phyloP scores from a whole-genome alignment of 2,329 filamentous ascomycete genomes.

The Paraconiothyrium brasiliense region DNA sequence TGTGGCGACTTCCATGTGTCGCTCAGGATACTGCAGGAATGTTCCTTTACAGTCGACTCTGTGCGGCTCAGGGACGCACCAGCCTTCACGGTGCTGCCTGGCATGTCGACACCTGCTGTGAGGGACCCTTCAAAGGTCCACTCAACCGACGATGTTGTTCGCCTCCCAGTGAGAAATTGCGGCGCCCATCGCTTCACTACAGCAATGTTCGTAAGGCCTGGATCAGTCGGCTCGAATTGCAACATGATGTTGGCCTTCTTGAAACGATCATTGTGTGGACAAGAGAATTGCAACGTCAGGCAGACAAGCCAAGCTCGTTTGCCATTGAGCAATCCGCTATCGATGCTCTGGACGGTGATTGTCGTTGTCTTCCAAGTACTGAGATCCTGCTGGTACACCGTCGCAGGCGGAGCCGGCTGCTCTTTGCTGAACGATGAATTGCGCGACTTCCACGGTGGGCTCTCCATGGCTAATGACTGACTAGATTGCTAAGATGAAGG shows the following conservation, averaged over 20 bases:
- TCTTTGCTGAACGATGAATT: slow-evolving; percentile 7
- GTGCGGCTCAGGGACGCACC: not conserved
- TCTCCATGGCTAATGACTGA: not conserved
- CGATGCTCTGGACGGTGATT: slow-evolving; percentile 13
- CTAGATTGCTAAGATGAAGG: not conserved
- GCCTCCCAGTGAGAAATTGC: slow-evolving; percentile 7
- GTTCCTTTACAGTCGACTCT: not conserved
- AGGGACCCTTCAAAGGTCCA: slow-evolving; percentile 9
- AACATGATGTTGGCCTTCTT: slow-evolving; percentile 15
- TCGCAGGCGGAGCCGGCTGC: not conserved
- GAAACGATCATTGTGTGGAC: slow-evolving; percentile 14
- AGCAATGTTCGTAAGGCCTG: not conserved
- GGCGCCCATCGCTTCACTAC: slow-evolving; percentile 12
- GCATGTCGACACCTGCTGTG: slow-evolving; percentile 9
- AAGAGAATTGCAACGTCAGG: slow-evolving; percentile 6
- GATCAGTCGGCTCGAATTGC: not conserved
- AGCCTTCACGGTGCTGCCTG: not conserved
- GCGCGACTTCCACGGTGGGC: not conserved
- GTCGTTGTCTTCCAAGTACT: slow-evolving; percentile 12
- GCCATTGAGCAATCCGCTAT: slow-evolving; percentile 1
- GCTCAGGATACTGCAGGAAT: slow-evolving; percentile 9
- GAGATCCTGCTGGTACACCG: slow-evolving; percentile 12
- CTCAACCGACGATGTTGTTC: slow-evolving; percentile 8
- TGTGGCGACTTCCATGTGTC: slow-evolving; percentile 8
- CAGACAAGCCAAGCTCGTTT: slow-evolving; percentile 8